These are phyloP conservation scores for Zasmidium citrigriseum DNA, from an alignment of 2,329 filamentous ascomycete genomes.

Conservation along the genomic window DNA sequence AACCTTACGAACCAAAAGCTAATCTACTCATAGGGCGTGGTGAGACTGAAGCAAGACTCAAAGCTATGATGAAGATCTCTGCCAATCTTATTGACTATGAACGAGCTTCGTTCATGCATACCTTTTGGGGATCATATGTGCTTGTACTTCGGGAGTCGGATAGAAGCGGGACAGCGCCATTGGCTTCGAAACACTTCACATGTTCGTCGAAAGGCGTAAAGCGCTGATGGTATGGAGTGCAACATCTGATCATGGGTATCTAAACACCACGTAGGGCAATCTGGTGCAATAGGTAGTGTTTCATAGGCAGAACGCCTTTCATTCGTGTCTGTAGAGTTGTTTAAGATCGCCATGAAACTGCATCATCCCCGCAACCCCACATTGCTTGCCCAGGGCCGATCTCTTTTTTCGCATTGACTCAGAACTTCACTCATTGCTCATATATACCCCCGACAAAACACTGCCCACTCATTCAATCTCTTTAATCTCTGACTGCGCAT, in stretches of 20 bases:
- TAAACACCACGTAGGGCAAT: no score
- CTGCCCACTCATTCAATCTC: background rate
- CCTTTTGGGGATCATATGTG: background rate
- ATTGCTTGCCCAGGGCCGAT: slow-evolving; percentile 16
- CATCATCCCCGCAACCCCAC: slow-evolving; percentile 2
- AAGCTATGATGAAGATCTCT: slow-evolving; percentile 17
- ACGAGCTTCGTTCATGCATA: background rate
- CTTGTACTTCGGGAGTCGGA: background rate
- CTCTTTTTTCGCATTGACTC: background rate
- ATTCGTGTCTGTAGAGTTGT: background rate
- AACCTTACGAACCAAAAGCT: slow-evolving; percentile 11
- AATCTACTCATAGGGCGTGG: slow-evolving; percentile 46
- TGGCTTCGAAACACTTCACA: no score
- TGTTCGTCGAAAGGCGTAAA: no score
- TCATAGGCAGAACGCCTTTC: background rate
- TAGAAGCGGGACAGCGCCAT: background rate
- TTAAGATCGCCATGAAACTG: background rate
- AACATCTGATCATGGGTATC: no score
- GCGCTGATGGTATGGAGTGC: no score
- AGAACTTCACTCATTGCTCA: slow-evolving; percentile 6
- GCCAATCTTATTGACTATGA: no score
- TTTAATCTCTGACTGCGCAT: no score
- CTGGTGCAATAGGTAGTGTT: background rate
- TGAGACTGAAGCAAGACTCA: slow-evolving; percentile 49
- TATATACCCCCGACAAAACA: background rate